Base-by-base conservation (phyloP, 768 basidiomycete species). In the Gloeophyllum trabeum region DNA sequence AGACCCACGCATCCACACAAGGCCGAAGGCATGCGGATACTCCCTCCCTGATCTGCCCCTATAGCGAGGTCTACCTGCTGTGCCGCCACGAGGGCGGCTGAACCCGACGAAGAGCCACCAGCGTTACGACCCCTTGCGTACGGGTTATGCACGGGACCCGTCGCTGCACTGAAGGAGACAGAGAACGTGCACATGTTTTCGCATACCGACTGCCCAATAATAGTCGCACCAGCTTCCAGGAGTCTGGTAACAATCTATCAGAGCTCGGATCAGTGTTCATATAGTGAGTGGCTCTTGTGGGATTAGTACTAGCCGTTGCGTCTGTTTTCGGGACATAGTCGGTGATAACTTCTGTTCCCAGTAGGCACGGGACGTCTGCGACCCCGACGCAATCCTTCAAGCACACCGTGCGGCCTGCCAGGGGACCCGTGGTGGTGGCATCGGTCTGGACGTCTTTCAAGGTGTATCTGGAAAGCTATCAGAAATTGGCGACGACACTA, bases 41-140 rank as follows among this genome's bases (percentile, higher is more conserved):
- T 62, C 2, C 68, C 68, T 18, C 69, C 68, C 46, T 71, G 69
- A 45, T 71, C 68, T 7, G 64, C 67, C 1, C 70, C 70, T 23
- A 71, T 60, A n/a, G 57, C 67, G 57, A 71, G 55, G 41, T 70
- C 67, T 12, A 60, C 63, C 21, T 55, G 57, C 7, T 62, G 63
- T 3, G 54, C 48, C 0, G 61, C 64, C 5, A 71, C 52, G n/a
- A 68, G 60, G 5, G 59, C 62, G 6, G 61, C 66, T 40, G 63
- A 67, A 7, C 70, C 67, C 4, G 66, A 68, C 42, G 59, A 61
- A n/a, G 63, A 64, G 4, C 69, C 69, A 4, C 67, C 69, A 5
- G 61, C 51, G 6, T 62, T 63, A 28, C 65, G 66, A n/a, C 65
- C 65, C 16, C 45, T 51, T 10, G 61, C 66, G 45, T 63, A 66